Evolutionary conservation across 768 basidiomycete genomes (phyloP).

Genomic region (Dacryopinax primogenitus): DNA sequence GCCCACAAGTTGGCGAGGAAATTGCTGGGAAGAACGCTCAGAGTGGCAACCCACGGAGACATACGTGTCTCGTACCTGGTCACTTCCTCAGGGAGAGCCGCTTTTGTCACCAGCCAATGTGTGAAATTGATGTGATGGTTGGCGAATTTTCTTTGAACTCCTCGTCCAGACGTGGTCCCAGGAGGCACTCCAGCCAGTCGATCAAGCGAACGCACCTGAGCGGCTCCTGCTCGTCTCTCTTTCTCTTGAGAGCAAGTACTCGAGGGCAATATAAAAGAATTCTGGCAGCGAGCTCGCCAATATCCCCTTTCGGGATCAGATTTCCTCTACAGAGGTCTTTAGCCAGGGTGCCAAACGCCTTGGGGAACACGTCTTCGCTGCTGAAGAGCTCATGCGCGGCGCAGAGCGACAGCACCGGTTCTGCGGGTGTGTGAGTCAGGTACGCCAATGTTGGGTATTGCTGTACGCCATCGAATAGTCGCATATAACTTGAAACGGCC

Average conservation of each 20-base stretch:
- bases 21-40: not conserved
- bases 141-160: not conserved
- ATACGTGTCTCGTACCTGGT: not conserved
- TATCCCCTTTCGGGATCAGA: not conserved
- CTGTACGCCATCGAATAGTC: not conserved
- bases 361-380: not conserved
- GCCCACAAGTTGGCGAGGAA: not conserved
- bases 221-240: not conserved
- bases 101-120: not conserved
- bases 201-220: not conserved
- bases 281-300: not conserved
- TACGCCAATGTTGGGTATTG: not conserved
- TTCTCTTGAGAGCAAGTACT: not conserved
- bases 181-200: not conserved
- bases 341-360: not conserved
- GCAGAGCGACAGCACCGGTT: not conserved
- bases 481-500: not conserved
- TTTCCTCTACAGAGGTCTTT: not conserved
- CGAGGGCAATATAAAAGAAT: not conserved
- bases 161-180: not conserved
- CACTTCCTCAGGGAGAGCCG: not conserved
- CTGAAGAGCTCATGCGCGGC: not conserved
- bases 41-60: not conserved
- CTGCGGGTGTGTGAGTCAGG: not conserved
- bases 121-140: not conserved